Base-by-base conservation (phyloP, 2,329 filamentous ascomycete genomes). In the Pseudogymnoascus sp. region DNA sequence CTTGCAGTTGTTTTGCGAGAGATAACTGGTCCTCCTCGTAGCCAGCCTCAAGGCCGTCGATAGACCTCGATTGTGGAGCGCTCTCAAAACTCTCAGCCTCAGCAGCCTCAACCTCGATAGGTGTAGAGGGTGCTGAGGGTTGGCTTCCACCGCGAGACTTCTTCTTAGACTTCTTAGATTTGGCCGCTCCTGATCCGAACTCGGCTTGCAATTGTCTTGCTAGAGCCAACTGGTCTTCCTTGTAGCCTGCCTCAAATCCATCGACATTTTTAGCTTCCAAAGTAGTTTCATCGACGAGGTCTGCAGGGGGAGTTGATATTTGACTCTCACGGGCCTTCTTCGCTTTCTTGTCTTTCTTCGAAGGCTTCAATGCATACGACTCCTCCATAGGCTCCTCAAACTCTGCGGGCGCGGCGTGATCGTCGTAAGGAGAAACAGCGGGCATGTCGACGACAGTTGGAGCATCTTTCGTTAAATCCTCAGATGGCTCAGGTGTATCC, bases 321-420 rank as follows among this genome's bases (percentile, higher is more conserved):
- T 29, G 19, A n/a, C 38, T 40, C 42, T 38, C 62, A 15, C 23
- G 26, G 13, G 50, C 31, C 31, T 71, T 72, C 62, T 72, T 72
- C 56, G 71, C 72, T 65, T 78, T 80, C 71, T 79, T 79, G 10
- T 70, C 70, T 66, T 75, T 75, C 64, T 75, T 76, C 7, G 72
- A 71, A 21, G 40, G 46, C 19, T 59, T 53, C 23, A 31, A 17
- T 56, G 44, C 29, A n/a, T 9, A 38, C 11, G 40, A 2, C 40
- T 53, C 38, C 29, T 31, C 42, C n/a, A 37, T 19, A 50, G 42
- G 40, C 15, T 62, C 29, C n/a, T 31, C 42, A 29, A 50, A 29
- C 21, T 46, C 31, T 62, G 31, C n/a, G 26, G 23, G 15, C 46
- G 46, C 46, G 4, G 46, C 15, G 17, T 53, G 46, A 9, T 53